Evolutionary conservation across 257 asterid species (phyloP).

Genomic region (Ophiorrhiza pumila): DNA sequence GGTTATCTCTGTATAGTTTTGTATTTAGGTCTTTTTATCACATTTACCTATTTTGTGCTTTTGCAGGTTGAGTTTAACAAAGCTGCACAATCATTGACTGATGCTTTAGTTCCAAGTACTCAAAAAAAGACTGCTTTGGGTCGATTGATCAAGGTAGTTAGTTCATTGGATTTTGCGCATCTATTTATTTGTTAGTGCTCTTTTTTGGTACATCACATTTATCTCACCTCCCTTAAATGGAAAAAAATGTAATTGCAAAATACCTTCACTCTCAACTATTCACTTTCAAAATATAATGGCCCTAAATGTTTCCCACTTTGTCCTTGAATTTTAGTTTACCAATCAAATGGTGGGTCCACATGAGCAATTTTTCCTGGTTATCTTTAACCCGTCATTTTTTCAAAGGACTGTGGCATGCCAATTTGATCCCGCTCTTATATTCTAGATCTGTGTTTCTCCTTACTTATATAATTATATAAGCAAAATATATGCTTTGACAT

Average conservation of each 20-base stretch:
- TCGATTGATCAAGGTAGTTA: slow-evolving; percentile 79
- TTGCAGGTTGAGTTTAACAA: slow-evolving; percentile 93
- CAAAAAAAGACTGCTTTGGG: slow-evolving; percentile 74
- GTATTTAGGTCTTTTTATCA: slow-evolving; percentile 12
- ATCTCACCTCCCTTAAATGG: not conserved
- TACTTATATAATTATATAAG: not conserved
- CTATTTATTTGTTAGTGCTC: not conserved
- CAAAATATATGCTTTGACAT: not conserved
- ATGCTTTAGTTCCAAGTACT: slow-evolving; percentile 70
- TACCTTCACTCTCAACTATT: not conserved
- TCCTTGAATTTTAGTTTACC: not conserved
- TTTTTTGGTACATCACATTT: too few species aligned
- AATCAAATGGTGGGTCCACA: not conserved
- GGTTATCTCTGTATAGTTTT: not conserved
- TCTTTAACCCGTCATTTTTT: not conserved
- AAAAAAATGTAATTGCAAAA: too few species aligned
- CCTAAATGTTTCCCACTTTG: not conserved
- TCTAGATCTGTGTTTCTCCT: not conserved
- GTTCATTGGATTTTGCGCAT: slow-evolving; percentile 1
- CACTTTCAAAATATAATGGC: not conserved
- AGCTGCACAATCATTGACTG: slow-evolving; percentile 95
- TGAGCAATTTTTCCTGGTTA: not conserved
- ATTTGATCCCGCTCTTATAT: not conserved
- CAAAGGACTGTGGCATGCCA: not conserved
- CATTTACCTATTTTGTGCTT: slow-evolving; percentile 15